Evolutionary conservation across 2,329 filamentous ascomycete genomes (phyloP).

Genomic region (Pseudopyricularia cyperi): DNA sequence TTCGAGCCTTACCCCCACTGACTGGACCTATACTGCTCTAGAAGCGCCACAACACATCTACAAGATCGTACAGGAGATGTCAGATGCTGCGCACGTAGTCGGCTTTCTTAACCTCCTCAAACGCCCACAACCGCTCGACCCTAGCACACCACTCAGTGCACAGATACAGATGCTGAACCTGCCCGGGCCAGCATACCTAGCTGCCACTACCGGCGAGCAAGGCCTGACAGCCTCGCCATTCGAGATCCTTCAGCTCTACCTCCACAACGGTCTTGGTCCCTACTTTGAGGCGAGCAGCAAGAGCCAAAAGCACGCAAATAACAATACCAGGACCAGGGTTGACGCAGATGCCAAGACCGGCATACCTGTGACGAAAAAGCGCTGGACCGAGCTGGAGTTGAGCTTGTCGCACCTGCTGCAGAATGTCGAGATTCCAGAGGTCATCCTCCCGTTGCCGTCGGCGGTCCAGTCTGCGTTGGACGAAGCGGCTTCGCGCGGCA

Average conservation of each 20-base stretch:
- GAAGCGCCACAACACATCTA: conserved; percentile 54
- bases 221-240: conserved; percentile 68
- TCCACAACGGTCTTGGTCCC: conserved; percentile 83
- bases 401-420: conserved; percentile 87
- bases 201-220: conserved; percentile 53
- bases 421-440: conserved; percentile 93
- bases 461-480: conserved; percentile 78
- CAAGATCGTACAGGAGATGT: conserved; percentile 69
- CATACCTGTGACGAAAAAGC: conserved; percentile 94
- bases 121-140: conserved; percentile 76
- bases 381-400: conserved; percentile 85
- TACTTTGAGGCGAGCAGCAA: conserved; percentile 97
- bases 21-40: conserved; percentile 10
- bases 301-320: conserved; percentile 50
- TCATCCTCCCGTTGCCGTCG: conserved; percentile 77
- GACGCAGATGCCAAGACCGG: conserved; percentile 89
- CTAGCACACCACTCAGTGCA: conserved; percentile 64
- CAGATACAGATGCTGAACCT: conserved; percentile 92
- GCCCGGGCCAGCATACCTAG: conserved; percentile 64
- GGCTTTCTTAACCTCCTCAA: conserved; percentile 85
- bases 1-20: not conserved
- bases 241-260: conserved; percentile 81
- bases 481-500: conserved; percentile 53
- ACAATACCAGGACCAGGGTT: conserved; percentile 56
- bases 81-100: conserved; percentile 64